Base-by-base conservation (phyloP, 1,284 basidiomycete species). In the Ceratobasidium sp. region DNA sequence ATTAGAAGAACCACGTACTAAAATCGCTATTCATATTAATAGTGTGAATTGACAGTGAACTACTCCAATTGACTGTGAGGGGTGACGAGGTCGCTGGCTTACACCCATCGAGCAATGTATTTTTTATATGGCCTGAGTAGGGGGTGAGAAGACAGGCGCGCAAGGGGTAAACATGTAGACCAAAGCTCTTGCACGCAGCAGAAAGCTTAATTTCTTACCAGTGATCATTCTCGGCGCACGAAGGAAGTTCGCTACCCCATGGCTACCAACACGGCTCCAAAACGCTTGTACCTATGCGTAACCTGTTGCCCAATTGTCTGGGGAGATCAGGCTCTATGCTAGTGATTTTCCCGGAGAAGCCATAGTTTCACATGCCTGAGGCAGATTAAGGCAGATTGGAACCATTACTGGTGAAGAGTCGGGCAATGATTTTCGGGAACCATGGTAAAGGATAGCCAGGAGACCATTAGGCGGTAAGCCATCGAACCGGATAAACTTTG, bases 11-110 rank as follows among this genome's bases (percentile, higher is more conserved):
- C 69, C 41, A 82, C 86, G 64, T 71, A 89, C 88, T 89, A 81
- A 88, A 89, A 30, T 88, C 89, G 53, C 88, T 80, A 73, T 69
- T 41, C 33, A 50, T 68, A n/a, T n/a, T 36, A 56, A 41, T 16
- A 46, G 6, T 16, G 16, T 46, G 16, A n/a, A 46, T n/a, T 47
- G 64, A 62, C 39, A 46, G 39, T 8, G 42, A 25, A 3, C 14
- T 19, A 5, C 39, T 19, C 25, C 29, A 29, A 27, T n/a, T 46
- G 44, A 39, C 39, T 49, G 41, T 25, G 21, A 21, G 16, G 36
- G 46, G 11, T 36, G 33, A 36, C 33, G 33, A 36, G 33, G 33
- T 36, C 41, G 60, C 44, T 16, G 52, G 29, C 49, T 25, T 25
- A 27, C 53, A 36, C 33, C 64, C 29, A 49, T 29, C 36, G 21